Percentiles rank a stretch among this genome's conserved stretches.
phyloP scores from a whole-genome alignment of 257 asterid species.

The Solanum chaucha region DNA sequence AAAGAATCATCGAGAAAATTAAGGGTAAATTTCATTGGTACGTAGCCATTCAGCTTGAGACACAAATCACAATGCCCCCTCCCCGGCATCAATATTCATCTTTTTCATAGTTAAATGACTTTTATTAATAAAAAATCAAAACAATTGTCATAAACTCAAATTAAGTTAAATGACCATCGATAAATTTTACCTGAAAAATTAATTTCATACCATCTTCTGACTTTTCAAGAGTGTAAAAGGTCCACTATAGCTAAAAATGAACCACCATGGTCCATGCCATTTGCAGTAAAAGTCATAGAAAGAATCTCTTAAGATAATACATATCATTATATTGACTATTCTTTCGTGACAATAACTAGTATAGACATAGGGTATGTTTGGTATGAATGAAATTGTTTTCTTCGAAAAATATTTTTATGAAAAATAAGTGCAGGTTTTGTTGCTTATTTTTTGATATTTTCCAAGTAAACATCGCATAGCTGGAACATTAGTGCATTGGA shows the following conservation, averaged over 20 bases:
- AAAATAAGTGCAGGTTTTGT: neutral
- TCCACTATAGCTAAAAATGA: neutral
- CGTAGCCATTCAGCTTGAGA: neutral
- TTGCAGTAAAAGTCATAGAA: neutral
- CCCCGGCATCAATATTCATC: too few species aligned
- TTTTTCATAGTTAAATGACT: too few species aligned
- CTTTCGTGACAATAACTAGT: neutral
- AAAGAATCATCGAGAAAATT: neutral
- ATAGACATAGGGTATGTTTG: neutral
- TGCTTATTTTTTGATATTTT: neutral
- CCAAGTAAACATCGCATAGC: too few species aligned
- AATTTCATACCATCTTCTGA: neutral
- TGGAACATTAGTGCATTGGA: too few species aligned
- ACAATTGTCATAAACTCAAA: too few species aligned
- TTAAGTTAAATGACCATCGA: neutral
- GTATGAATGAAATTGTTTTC: neutral
- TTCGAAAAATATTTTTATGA: neutral
- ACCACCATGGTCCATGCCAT: conserved; percentile 7
- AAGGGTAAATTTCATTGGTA: neutral
- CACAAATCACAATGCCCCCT: too few species aligned
- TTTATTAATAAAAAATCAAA: too few species aligned
- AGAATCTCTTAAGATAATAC: neutral
- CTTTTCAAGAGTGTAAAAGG: neutral
- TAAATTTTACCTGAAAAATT: neutral
- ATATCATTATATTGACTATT: neutral